Conservation (phyloP, 2,329 filamentous ascomycete genomes). For the Teratosphaeria gauchensis region DNA sequence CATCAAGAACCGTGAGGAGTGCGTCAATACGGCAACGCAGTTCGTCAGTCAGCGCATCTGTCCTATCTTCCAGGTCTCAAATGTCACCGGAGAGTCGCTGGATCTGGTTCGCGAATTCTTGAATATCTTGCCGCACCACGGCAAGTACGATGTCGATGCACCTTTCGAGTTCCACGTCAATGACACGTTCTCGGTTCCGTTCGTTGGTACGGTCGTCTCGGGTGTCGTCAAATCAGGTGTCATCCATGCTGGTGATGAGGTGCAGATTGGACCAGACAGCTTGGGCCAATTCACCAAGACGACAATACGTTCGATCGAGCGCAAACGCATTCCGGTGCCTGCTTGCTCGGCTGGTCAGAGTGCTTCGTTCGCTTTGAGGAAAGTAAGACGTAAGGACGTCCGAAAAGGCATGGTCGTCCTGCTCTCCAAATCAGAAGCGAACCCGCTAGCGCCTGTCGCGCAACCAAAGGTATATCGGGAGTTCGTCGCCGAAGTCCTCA, state of each 20-base stretch:
- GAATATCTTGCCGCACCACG: conserved; percentile 90
- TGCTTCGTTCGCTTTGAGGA: conserved; percentile 81
- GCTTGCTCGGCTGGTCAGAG: conserved; percentile 86
- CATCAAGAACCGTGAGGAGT: conserved; percentile 83
- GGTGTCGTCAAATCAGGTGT: conserved; percentile 79
- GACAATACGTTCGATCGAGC: conserved; percentile 82
- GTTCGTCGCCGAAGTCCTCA: conserved; percentile 66
- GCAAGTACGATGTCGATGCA: conserved; percentile 78
- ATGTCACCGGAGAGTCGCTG: conserved; percentile 86
- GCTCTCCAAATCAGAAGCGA: conserved; percentile 62
- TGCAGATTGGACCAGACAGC: conserved; percentile 82
- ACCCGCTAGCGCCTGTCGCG: conserved; percentile 24
- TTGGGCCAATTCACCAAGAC: conserved; percentile 83
- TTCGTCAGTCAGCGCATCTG: conserved; percentile 94
- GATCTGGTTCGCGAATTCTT: conserved; percentile 86
- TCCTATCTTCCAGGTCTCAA: conserved; percentile 95
- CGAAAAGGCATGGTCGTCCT: conserved; percentile 97
- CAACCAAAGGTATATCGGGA: conserved; percentile 45
- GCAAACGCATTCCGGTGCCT: conserved; percentile 82
- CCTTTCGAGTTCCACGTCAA: conserved; percentile 94
- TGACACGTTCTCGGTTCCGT: conserved; percentile 95
- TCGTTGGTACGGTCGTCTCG: conserved; percentile 90
- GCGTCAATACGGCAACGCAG: conserved; percentile 88
- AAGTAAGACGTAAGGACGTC: conserved; percentile 81
- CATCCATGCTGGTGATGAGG: conserved; percentile 79